Percentiles rank a stretch among this genome's conserved stretches.
Evolutionary conservation across 441 rosid species (phyloP).

Genomic region (Populus tomentosa): DNA sequence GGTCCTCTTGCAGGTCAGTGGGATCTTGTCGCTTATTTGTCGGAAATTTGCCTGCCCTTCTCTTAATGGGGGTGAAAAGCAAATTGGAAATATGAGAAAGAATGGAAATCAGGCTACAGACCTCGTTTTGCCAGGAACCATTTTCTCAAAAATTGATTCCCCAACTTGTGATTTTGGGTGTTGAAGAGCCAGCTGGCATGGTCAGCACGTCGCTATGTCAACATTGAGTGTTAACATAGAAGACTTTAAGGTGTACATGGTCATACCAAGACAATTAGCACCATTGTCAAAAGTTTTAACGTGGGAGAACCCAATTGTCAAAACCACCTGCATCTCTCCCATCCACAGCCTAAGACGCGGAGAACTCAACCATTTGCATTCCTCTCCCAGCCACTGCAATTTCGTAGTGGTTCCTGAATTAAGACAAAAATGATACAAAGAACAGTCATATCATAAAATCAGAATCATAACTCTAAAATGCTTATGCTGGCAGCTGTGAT

Average conservation of each 20-base stretch:
- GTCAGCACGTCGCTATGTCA: not conserved
- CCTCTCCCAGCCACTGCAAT: constrained; percentile 93
- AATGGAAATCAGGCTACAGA: not conserved
- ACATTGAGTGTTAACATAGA: not conserved
- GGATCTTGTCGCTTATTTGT: not conserved
- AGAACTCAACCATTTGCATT: constrained; percentile 80
- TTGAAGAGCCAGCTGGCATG: not conserved
- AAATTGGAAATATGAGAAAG: not conserved
- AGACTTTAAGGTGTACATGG: not conserved
- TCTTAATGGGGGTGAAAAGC: not conserved
- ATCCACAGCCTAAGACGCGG: constrained; percentile 12
- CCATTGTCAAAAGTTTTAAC: not conserved
- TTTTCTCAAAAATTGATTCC: not conserved
- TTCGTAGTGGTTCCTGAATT: constrained; percentile 60
- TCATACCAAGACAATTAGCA: not conserved
- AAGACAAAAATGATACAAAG: not conserved
- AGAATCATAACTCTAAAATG: not conserved
- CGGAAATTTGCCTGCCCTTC: not conserved
- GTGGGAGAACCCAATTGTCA: not conserved
- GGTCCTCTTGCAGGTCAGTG: not conserved
- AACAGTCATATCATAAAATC: not conserved
- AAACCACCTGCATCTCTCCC: not conserved
- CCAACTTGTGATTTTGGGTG: not conserved
- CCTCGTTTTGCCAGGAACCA: not conserved
- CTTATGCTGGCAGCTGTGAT: not conserved